phyloP scores from a whole-genome alignment of 2,329 filamentous ascomycete species.

The Amesomyces nigricolor region DNA sequence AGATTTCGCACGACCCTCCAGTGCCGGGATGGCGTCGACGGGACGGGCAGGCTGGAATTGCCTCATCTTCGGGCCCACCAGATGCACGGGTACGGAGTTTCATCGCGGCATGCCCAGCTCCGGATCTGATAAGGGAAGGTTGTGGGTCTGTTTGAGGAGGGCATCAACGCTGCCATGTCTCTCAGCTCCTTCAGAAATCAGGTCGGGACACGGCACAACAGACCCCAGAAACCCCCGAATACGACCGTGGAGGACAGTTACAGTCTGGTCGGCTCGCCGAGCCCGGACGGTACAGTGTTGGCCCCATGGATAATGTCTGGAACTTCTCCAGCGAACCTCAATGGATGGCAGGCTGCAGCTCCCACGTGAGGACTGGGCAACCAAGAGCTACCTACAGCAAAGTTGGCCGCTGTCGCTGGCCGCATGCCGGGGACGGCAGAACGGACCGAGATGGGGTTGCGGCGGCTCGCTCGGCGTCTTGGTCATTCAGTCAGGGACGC shows the following conservation, averaged over 20 bases:
- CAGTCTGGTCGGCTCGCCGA: not conserved
- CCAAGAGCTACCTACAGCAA: not conserved
- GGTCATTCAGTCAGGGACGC: not conserved
- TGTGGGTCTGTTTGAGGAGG: not conserved
- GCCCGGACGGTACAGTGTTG: not conserved
- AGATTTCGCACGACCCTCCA: not conserved
- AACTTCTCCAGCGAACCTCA: not conserved
- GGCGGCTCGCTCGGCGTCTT: not conserved
- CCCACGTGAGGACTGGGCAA: not conserved
- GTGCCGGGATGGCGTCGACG: not conserved
- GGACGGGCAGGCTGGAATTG: not conserved
- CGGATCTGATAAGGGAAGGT: slow-evolving; percentile 15
- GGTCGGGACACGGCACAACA: not conserved
- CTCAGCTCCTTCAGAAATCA: too few relatives aligned
- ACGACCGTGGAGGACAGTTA: not conserved
- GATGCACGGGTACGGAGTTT: not conserved
- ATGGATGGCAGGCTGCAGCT: not conserved
- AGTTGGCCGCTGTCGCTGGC: not conserved
- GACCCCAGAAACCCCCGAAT: not conserved
- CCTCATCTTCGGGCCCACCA: not conserved
- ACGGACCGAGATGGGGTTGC: not conserved
- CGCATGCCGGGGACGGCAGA: not conserved
- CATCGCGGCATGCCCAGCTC: slow-evolving; percentile 9
- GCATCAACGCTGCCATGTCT: not conserved
- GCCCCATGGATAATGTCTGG: not conserved